These are phyloP conservation scores for Anacardium occidentale DNA, from an alignment of 345 rosid species.

Conservation along the genomic window DNA sequence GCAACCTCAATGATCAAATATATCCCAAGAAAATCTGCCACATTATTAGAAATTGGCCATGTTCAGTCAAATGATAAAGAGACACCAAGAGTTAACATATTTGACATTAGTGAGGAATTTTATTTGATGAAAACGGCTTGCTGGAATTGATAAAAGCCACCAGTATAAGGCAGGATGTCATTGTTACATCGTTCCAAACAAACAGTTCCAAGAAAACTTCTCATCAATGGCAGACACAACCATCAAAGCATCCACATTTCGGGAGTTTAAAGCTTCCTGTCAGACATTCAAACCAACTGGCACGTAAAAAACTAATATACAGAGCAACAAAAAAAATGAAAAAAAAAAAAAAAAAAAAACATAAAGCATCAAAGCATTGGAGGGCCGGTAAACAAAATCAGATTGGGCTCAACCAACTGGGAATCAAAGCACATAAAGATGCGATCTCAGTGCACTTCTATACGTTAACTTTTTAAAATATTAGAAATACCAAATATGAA, in stretches of 20 bases:
- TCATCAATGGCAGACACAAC: background rate
- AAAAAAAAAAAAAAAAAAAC: background rate
- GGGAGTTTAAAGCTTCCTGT: constrained; percentile 23
- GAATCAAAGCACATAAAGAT: too few relatives aligned
- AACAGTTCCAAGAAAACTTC: constrained; percentile 10
- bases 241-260: constrained; percentile 20
- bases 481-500: too few relatives aligned
- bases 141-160: constrained; percentile 2
- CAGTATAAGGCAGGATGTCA: too few relatives aligned
- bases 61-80: too few relatives aligned
- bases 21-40: too few relatives aligned
- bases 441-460: too few relatives aligned
- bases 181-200: constrained; percentile 16
- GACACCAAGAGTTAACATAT: too few relatives aligned
- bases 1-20: too few relatives aligned
- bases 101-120: constrained; percentile 14
- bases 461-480: too few relatives aligned
- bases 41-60: background rate
- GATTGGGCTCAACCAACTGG: too few relatives aligned
- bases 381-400: too few relatives aligned
- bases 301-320: background rate
- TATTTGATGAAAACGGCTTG: constrained; percentile 20
- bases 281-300: constrained; percentile 12
- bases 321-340: background rate
- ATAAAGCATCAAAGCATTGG: background rate